Evolutionary conservation across 441 rosid genomes (phyloP), one percentile per base, ranked within the genome.

Genomic region (Pelargonium fulgidum): DNA sequence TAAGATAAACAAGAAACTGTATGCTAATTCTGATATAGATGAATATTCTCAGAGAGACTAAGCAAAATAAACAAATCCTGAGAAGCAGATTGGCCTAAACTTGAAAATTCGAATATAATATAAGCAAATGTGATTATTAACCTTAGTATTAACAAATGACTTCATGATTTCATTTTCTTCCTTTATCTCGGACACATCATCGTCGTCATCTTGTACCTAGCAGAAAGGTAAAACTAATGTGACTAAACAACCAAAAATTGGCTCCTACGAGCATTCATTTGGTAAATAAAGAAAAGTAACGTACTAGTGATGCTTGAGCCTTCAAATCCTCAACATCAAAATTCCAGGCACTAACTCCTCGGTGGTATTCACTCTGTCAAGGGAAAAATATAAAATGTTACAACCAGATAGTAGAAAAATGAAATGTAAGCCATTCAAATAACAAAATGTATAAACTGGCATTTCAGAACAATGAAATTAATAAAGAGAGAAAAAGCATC

Each of bases 271-370:
- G 14, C 54, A 54, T 54, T 5, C 20, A 14, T 19, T 16, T 54
- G 19, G 19, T 44, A 67, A 47, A 67, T 45, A 26, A 68, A 61
- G 52, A 64, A 62, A 22, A 75, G 64, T 67, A 54, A 62, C 87
- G 79, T 83, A 95, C 99, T 69, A 92, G 80, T 19, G 97, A 88
- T 65, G 99, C 98, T 81, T 92, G 98, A 68, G 88, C 87, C 86
- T 90, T 94, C 73, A 94, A 81, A 85, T 94, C 99, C 68, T 84
- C 94, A 72, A 92, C 63, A 73, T 95, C 96, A 73, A 95, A 95
- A 75, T 95, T 89, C 99, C 99, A 95, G 73, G 99, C 96, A 82
- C 99, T 95, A 71, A 95, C 98, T 79, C 99, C 99, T 80, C 96
- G 81, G 72, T 95, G 87, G 81, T 92, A 95, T 81, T 92, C 99